phyloP scores from a whole-genome alignment of 345 rosid species.

The Salix exigua region DNA sequence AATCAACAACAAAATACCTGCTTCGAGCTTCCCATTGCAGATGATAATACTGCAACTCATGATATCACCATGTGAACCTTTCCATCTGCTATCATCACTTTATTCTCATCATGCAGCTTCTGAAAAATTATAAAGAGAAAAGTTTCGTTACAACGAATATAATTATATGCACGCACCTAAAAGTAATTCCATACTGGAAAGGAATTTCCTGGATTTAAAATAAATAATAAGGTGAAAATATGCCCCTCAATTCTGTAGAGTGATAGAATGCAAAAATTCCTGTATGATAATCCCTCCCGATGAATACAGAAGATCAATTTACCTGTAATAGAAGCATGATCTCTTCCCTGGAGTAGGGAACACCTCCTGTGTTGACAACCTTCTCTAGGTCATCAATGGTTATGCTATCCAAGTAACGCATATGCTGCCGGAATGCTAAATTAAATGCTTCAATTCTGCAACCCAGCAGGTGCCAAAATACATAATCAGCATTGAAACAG shows the following conservation, averaged over 20 bases:
- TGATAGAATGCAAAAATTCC: neutral
- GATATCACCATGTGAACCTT: slow-evolving; percentile 66
- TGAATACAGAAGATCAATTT: neutral
- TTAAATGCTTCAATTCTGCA: slow-evolving; percentile 73
- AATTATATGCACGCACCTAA: neutral
- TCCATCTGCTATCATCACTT: slow-evolving; percentile 79
- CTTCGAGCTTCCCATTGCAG: neutral
- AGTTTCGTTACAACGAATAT: neutral
- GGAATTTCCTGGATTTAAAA: too few species aligned
- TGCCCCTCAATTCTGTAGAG: neutral
- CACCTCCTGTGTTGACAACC: slow-evolving; percentile 48
- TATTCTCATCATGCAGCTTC: slow-evolving; percentile 91
- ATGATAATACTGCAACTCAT: slow-evolving; percentile 17
- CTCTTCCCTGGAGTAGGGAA: slow-evolving; percentile 63
- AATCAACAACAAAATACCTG: slow-evolving; percentile 1
- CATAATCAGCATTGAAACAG: neutral
- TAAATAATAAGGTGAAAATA: neutral
- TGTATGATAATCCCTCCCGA: neutral
- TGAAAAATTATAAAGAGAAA: slow-evolving; percentile 29
- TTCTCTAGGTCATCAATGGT: slow-evolving; percentile 68
- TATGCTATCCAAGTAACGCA: slow-evolving; percentile 70
- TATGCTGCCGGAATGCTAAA: slow-evolving; percentile 68
- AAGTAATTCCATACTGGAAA: neutral
- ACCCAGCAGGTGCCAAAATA: neutral
- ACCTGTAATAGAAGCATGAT: slow-evolving; percentile 74